Conservation (phyloP, 108 stramenopile species). For the Cyclotella cryptica region DNA sequence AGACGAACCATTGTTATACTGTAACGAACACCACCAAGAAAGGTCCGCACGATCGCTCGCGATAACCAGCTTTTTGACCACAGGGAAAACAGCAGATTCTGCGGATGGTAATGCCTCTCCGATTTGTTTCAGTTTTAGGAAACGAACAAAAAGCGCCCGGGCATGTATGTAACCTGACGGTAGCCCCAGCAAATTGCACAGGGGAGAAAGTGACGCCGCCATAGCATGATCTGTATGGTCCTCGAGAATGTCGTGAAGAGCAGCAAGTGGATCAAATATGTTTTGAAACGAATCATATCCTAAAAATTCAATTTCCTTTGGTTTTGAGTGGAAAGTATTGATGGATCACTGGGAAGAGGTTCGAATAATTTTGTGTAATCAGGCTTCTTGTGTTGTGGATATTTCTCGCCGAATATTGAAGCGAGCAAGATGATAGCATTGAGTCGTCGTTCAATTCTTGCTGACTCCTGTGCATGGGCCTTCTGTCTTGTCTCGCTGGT, state of each 20-base stretch:
- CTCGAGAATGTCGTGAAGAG: slow-evolving; percentile 58
- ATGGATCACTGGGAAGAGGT: slow-evolving; percentile 61
- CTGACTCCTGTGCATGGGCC: slow-evolving; percentile 56
- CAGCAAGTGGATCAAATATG: slow-evolving; percentile 75
- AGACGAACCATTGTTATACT: slow-evolving; percentile 56
- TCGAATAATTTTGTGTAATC: slow-evolving; percentile 65
- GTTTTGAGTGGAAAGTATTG: slow-evolving; percentile 2
- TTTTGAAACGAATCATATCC: slow-evolving; percentile 32
- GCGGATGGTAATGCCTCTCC: slow-evolving; percentile 64
- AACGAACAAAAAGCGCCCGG: slow-evolving; percentile 62
- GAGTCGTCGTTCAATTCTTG: slow-evolving; percentile 68
- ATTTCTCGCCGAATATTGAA: slow-evolving; percentile 70
- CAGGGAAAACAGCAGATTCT: slow-evolving; percentile 64
- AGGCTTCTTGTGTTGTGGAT: slow-evolving; percentile 54
- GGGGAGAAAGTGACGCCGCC: slow-evolving; percentile 70
- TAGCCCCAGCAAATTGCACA: slow-evolving; percentile 72
- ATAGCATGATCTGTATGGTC: slow-evolving; percentile 30
- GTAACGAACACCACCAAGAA: slow-evolving; percentile 80
- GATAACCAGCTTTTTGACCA: slow-evolving; percentile 60
- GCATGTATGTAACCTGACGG: slow-evolving; percentile 83
- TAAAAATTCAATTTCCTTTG: slow-evolving; percentile 21
- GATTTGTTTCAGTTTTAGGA: slow-evolving; percentile 45
- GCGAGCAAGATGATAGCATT: slow-evolving; percentile 79
- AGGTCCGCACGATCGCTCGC: slow-evolving; percentile 69
- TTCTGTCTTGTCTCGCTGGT: slow-evolving; percentile 46